Base-by-base conservation (phyloP, 441 rosid species). In the Pelargonium myrrhifolium region DNA sequence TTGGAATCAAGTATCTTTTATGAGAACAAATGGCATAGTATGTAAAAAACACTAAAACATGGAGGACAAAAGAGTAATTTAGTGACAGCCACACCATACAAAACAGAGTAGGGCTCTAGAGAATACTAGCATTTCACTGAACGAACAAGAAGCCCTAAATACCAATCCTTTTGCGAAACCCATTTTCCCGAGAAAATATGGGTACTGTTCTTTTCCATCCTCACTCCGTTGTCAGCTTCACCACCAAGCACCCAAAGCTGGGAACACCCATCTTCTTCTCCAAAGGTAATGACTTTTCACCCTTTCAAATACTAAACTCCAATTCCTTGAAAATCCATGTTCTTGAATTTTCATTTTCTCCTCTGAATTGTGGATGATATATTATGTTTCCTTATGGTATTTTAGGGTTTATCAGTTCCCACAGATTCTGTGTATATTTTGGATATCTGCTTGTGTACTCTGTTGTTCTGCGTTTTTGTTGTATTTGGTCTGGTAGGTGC, bases 251-350 rank as follows among this genome's bases (percentile, higher is more conserved):
- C 64, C 72, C 70, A 65, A 74, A 77, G 59, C 62, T 70, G 42
- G 62, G 70, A 61, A 64, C 59, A 21, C 67, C 76, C 65, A 22
- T 58, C 68, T 64, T 51, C 42, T 67, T 58, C 68, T 9, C 70
- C 18, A 74, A 68, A 80, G 92, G 92, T 81, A 82, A 65, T 12
- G 18, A 15, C 22, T 61, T 74, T 35, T 47, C 55, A 47, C 55
- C 18, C 35, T 68, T 26, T n/a, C 18, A 64, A 15, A 70, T 39
- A 26, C 4, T 63, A 64, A 11, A 64, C 64, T 56, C 65, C 69
- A 37, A 53, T 22, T 66, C 58, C 70, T 71, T n/a, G 42, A 2
- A 64, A 65, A 31, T 12, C 10, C 68, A 45, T 56, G 24, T 62
- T 12, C 62, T 4, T 26, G 68, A 47, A 65, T 60, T 14, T 47